Conservation (phyloP, 1,284 basidiomycete species). For the Meira miltonrushii region DNA sequence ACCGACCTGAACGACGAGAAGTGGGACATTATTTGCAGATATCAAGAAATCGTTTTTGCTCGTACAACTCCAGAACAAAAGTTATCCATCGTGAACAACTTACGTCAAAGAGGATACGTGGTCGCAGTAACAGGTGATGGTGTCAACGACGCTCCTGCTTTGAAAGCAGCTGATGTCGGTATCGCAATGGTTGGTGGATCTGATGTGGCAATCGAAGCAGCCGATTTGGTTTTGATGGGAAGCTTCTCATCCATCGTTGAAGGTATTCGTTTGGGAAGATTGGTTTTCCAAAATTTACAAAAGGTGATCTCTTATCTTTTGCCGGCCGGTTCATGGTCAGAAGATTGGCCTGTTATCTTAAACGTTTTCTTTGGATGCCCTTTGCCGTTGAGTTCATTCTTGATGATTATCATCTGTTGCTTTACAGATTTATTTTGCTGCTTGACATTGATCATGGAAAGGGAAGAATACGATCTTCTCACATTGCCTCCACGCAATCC, state of each 20-base stretch:
- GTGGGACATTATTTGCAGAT: slow-evolving; percentile 60
- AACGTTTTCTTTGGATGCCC: slow-evolving; percentile 58
- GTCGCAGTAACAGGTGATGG: slow-evolving; percentile 66
- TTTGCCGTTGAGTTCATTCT: slow-evolving; percentile 59
- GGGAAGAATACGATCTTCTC: slow-evolving; percentile 60
- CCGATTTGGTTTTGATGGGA: slow-evolving; percentile 43
- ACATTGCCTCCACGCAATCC: slow-evolving; percentile 64
- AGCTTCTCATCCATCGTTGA: slow-evolving; percentile 39
- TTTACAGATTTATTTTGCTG: slow-evolving; percentile 57
- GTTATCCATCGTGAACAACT: slow-evolving; percentile 63
- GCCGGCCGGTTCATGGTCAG: slow-evolving; percentile 60
- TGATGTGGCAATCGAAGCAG: slow-evolving; percentile 52
- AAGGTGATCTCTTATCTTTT: slow-evolving; percentile 53
- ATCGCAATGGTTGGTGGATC: slow-evolving; percentile 56
- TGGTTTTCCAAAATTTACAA: slow-evolving; percentile 68
- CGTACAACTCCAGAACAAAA: slow-evolving; percentile 68
- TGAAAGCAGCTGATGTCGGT: slow-evolving; percentile 56
- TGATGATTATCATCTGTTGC: slow-evolving; percentile 59
- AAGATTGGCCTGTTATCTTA: slow-evolving; percentile 66
- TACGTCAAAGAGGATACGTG: slow-evolving; percentile 59
- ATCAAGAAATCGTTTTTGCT: slow-evolving; percentile 68
- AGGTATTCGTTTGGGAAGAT: slow-evolving; percentile 55
- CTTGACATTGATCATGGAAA: slow-evolving; percentile 61
- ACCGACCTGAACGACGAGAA: slow-evolving; percentile 52
- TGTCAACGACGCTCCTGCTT: slow-evolving; percentile 64